A percentile compares a stretch with the other conserved stretches of the same genome.
These are phyloP conservation scores for Ceratocystis papillata DNA, from an alignment of 2,329 filamentous ascomycete species.

Conservation along the genomic window DNA sequence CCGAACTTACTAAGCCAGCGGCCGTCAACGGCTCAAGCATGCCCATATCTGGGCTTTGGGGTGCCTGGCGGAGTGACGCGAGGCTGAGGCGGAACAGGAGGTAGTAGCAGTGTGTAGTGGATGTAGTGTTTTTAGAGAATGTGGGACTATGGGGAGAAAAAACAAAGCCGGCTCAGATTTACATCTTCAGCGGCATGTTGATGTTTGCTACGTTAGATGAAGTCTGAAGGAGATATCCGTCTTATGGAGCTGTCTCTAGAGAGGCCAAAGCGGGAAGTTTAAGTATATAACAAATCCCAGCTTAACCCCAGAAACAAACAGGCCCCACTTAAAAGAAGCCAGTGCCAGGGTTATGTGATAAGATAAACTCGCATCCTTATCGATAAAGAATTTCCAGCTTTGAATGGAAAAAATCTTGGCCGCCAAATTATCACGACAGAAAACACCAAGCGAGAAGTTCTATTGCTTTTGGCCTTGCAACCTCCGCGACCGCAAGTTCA, in stretches of 20 bases:
- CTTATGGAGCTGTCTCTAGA: too few relatives aligned
- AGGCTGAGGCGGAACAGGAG: not conserved
- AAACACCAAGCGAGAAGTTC: conserved; percentile 20
- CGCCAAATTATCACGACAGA: not conserved
- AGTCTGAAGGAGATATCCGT: too few relatives aligned
- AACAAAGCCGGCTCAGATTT: not conserved
- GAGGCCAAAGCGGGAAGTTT: too few relatives aligned
- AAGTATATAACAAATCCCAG: too few relatives aligned
- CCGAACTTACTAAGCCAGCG: conserved; percentile 41
- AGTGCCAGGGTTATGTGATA: not conserved
- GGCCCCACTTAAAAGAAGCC: not conserved
- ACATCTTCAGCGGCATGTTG: conserved; percentile 3
- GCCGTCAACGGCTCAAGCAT: conserved; percentile 47
- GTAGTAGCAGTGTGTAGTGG: not conserved
- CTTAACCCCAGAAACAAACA: not conserved
- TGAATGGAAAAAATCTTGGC: conserved; percentile 21
- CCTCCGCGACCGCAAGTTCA: not conserved
- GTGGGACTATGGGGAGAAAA: not conserved
- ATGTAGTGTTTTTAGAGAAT: too few relatives aligned
- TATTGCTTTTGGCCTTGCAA: not conserved
- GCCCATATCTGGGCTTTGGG: conserved; percentile 36
- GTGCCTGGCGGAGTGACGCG: not conserved
- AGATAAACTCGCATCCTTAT: conserved; percentile 20
- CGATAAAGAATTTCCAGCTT: conserved; percentile 25
- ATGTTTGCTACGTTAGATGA: not conserved